Percentiles rank a stretch among this genome's conserved stretches.
Conservation (phyloP, 169 alveolate species). For the Eimeria necatrix region DNA sequence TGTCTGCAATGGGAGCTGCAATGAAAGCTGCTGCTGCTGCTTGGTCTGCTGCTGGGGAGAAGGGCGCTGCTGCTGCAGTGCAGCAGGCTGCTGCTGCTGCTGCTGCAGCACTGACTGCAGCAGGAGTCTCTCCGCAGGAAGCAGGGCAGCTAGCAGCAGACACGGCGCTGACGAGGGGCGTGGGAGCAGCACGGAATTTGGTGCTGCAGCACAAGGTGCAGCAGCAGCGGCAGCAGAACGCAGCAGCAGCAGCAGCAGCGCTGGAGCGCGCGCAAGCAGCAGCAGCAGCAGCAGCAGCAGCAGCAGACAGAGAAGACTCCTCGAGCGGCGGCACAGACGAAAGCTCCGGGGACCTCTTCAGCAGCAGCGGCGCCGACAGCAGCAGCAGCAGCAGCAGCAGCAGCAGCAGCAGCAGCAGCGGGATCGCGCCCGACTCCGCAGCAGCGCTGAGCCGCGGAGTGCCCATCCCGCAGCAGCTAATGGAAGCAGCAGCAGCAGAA, state of each 20-base stretch:
- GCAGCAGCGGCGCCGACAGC: constrained; percentile 37
- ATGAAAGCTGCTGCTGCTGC: background rate
- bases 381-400: constrained; percentile 35
- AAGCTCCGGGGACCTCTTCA: background rate
- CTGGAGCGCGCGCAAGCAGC: constrained; percentile 44
- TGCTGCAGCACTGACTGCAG: constrained; percentile 9
- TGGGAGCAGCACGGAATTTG: background rate
- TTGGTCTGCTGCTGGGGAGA: background rate
- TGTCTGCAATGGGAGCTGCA: background rate
- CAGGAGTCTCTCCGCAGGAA: background rate
- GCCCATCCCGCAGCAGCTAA: constrained; percentile 12
- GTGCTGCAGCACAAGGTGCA: background rate
- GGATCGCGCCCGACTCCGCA: constrained; percentile 12
- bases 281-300: constrained; percentile 22
- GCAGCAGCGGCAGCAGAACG: background rate
- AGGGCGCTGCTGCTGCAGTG: background rate
- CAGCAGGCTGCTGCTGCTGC: constrained; percentile 47
- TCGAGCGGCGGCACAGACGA: background rate
- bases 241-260: constrained; percentile 21
- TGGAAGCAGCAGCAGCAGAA: background rate
- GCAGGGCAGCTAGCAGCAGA: constrained; percentile 31
- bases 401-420: background rate
- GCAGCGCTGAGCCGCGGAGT: constrained; percentile 17
- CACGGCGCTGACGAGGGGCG: constrained; percentile 5
- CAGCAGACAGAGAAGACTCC: background rate